A percentile compares a stretch with the other conserved stretches of the same genome.
These are phyloP conservation scores for Paramyrothecium roridum DNA, from an alignment of 2,329 filamentous ascomycete species.

Conservation along the genomic window DNA sequence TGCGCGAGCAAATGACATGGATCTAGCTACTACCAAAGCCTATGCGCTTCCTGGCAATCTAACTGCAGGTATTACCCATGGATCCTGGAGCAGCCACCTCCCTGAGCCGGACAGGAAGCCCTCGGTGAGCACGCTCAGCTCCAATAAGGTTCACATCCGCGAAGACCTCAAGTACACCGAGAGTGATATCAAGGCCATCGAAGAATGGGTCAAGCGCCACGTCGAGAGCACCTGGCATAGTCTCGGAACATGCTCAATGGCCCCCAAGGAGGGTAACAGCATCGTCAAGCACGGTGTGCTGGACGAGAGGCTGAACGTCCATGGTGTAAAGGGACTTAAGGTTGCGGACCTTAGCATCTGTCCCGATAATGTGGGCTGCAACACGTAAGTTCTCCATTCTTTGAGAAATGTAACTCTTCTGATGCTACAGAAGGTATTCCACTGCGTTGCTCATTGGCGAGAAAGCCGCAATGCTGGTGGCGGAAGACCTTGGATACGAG, in stretches of 20 bases:
- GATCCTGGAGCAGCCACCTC: conserved; percentile 64
- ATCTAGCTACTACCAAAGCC: conserved; percentile 69
- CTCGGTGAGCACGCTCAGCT: conserved; percentile 50
- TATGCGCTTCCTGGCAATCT: conserved; percentile 73
- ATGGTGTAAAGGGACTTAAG: conserved; percentile 74
- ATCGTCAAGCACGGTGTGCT: conserved; percentile 79
- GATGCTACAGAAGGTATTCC: conserved; percentile 40
- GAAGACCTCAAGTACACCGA: conserved; percentile 65
- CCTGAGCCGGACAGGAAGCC: conserved; percentile 49
- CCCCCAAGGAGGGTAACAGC: conserved; percentile 70
- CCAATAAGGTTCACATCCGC: conserved; percentile 57
- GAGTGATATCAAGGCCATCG: conserved; percentile 61
- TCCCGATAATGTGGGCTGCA: conserved; percentile 74
- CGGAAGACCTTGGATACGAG: conserved; percentile 72
- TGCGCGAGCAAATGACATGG: conserved; percentile 69
- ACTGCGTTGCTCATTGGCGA: conserved; percentile 74
- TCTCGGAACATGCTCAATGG: conserved; percentile 71
- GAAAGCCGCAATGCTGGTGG: conserved; percentile 67
- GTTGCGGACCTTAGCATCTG: conserved; percentile 75
- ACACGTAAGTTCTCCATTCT: conserved; percentile 45
- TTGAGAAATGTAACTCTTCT: conserved; percentile 23
- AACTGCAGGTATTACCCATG: conserved; percentile 69
- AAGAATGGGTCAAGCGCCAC: conserved; percentile 69
- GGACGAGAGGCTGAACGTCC: conserved; percentile 74
- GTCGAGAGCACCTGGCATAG: conserved; percentile 75